Conservation (phyloP, 441 rosid genomes). For the Hura crepitans region DNA sequence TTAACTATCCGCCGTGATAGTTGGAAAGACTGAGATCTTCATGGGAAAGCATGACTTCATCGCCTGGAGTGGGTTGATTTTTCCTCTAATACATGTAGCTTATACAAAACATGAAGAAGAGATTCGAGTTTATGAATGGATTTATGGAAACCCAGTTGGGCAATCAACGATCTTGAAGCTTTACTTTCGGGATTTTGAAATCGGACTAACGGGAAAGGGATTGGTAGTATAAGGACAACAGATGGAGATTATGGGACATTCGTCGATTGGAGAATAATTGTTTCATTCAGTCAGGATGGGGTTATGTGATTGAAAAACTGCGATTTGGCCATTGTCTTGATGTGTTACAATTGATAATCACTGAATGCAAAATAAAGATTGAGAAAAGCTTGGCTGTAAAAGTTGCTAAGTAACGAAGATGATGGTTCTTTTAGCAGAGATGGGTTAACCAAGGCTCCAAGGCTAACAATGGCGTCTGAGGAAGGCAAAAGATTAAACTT, state of each 20-base stretch:
- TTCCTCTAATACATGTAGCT: conserved; percentile 15
- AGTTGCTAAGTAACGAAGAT: conserved; percentile 21
- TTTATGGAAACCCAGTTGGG: conserved; percentile 23
- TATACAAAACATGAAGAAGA: conserved; percentile 18
- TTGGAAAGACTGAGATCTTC: background rate
- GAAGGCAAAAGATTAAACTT: conserved; percentile 17
- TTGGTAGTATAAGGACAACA: conserved; percentile 32
- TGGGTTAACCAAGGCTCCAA: conserved; percentile 23
- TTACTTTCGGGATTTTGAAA: conserved; percentile 23
- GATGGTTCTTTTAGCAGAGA: conserved; percentile 24
- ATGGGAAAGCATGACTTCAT: conserved; percentile 3
- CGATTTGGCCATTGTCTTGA: conserved; percentile 27
- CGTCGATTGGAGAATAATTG: conserved; percentile 29
- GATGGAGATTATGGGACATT: conserved; percentile 35
- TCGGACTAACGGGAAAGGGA: conserved; percentile 16
- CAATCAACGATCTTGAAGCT: conserved; percentile 26
- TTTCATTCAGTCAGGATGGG: conserved; percentile 36
- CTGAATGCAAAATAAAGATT: conserved; percentile 27
- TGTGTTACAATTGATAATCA: conserved; percentile 26
- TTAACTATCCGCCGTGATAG: background rate
- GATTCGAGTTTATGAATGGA: background rate
- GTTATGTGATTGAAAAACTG: conserved; percentile 27
- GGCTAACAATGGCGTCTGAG: conserved; percentile 19
- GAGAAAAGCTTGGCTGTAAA: conserved; percentile 33
- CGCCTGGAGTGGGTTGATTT: conserved; percentile 22